A percentile compares a stretch with the other conserved stretches of the same genome.
phyloP scores from a whole-genome alignment of 441 rosid species.

The Daphne laureola region DNA sequence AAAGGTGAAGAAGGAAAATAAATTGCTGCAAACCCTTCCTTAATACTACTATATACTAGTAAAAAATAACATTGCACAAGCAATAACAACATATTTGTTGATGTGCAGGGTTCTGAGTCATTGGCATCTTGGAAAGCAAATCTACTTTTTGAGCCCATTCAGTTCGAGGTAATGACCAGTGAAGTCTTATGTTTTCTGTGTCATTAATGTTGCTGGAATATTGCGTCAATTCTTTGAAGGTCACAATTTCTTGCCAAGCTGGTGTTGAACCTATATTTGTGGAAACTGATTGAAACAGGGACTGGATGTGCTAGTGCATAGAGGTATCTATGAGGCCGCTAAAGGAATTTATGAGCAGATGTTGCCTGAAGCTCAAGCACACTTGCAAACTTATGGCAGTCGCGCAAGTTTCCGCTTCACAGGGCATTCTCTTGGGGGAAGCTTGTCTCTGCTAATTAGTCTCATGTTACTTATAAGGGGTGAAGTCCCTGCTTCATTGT shows the following conservation, averaged over 20 bases:
- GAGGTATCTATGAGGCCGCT: constrained; percentile 98
- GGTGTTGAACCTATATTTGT: too few species aligned
- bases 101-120: constrained; percentile 79
- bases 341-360: constrained; percentile 91
- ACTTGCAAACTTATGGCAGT: constrained; percentile 44
- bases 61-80: neutral
- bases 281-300: constrained; percentile 29
- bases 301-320: constrained; percentile 63
- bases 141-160: constrained; percentile 82
- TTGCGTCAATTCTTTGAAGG: too few species aligned
- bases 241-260: too few species aligned
- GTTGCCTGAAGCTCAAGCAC: constrained; percentile 78
- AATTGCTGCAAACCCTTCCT: too few species aligned
- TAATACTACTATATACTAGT: too few species aligned
- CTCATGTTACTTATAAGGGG: constrained; percentile 76
- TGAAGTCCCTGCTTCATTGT: constrained; percentile 65
- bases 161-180: constrained; percentile 57
- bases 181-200: too few species aligned
- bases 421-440: constrained; percentile 95
- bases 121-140: constrained; percentile 96
- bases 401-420: constrained; percentile 75
- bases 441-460: constrained; percentile 74
- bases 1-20: too few species aligned
- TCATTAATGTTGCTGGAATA: too few species aligned
- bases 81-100: constrained; percentile 1